phyloP scores from a whole-genome alignment of 805 yeast genomes.

The Saturnispora hagleri region DNA sequence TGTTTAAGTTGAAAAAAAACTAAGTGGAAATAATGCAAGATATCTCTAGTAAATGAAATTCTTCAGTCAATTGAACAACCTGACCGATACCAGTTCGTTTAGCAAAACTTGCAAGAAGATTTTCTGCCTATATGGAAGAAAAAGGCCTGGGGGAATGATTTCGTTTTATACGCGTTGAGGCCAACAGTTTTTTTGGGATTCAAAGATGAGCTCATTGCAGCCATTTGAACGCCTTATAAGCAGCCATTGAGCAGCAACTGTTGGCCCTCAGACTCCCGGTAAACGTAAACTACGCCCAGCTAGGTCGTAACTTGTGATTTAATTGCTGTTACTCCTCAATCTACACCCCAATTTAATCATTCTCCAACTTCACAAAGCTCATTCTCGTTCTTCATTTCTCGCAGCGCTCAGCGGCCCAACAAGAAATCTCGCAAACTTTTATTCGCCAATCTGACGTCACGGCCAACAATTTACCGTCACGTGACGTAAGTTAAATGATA shows the following conservation, averaged over 20 bases:
- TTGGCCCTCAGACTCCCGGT: background rate
- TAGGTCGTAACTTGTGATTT: background rate
- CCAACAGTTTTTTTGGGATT: conserved; percentile 6
- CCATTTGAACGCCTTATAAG: background rate
- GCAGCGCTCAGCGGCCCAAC: conserved; percentile 2
- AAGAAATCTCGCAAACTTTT: background rate
- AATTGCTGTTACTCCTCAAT: background rate
- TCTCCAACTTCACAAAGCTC: background rate
- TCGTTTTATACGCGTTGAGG: conserved; percentile 9
- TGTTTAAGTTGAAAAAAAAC: background rate
- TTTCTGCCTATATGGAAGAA: background rate
- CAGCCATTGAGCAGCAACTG: background rate
- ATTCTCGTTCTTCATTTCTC: background rate
- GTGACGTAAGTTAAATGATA: background rate
- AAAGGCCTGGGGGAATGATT: background rate
- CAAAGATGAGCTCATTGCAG: background rate
- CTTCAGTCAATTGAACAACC: background rate
- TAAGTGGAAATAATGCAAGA: background rate
- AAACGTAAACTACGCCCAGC: background rate
- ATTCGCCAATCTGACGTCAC: background rate
- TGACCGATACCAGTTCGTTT: background rate
- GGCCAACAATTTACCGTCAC: conserved; percentile 2
- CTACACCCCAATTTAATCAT: background rate
- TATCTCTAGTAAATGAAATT: background rate
- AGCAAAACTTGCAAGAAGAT: background rate